phyloP scores from a whole-genome alignment of 176 grass and related monocot genomes.

The Tillandsia leiboldiana region DNA sequence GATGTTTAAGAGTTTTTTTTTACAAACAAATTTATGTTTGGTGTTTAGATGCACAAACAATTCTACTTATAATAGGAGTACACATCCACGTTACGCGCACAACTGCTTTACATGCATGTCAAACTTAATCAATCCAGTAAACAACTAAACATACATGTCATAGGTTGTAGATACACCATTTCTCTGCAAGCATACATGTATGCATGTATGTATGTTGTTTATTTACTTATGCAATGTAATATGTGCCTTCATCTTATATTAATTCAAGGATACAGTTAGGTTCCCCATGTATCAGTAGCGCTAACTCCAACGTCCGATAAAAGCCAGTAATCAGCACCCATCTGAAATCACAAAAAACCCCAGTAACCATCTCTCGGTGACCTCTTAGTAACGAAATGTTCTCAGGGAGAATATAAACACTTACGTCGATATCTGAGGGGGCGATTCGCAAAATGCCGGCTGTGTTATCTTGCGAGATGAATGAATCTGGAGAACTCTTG shows the following conservation, averaged over 20 bases:
- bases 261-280: conserved; percentile 29
- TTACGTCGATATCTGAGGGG: conserved; percentile 57
- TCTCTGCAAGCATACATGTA: neutral
- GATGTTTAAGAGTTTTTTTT: too few relatives aligned
- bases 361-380: conserved; percentile 1
- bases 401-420: neutral
- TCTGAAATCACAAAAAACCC: conserved; percentile 40
- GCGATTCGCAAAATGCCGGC: conserved; percentile 54
- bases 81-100: too few relatives aligned
- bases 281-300: conserved; percentile 60
- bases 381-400: neutral
- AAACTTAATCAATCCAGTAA: too few relatives aligned
- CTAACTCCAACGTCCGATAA: conserved; percentile 37
- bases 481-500: conserved; percentile 27
- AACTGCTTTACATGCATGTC: too few relatives aligned
- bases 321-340: conserved; percentile 83
- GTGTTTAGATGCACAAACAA: too few relatives aligned
- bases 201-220: neutral
- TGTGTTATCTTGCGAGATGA: conserved; percentile 33
- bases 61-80: too few relatives aligned
- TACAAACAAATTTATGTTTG: too few relatives aligned
- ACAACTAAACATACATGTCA: too few relatives aligned
- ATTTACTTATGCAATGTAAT: neutral
- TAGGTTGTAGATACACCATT: too few relatives aligned
- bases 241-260: neutral